Evolutionary conservation across 2,329 filamentous ascomycete species (phyloP).

Genomic region (Venturiaceae sp.): DNA sequence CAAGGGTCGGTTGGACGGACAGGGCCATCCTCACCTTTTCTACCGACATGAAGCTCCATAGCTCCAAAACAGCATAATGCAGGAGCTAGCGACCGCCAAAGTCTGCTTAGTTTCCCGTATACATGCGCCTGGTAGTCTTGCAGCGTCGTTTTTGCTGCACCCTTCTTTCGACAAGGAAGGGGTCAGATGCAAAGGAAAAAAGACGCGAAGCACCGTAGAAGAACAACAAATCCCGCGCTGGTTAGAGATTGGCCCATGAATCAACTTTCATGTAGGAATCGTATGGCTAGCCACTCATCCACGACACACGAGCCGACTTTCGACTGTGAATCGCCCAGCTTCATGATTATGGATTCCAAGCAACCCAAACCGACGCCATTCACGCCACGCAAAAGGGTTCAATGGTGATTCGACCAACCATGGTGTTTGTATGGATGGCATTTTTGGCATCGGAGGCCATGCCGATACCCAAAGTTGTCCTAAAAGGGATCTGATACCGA

Average conservation of each 20-base stretch:
- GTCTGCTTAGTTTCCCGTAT: neutral
- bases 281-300: too few species aligned
- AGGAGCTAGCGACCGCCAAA: neutral
- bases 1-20: neutral
- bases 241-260: neutral
- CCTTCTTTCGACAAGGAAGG: neutral
- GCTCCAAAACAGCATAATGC: neutral
- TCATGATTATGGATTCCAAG: neutral
- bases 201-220: neutral
- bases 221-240: neutral
- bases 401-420: neutral
- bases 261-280: too few species aligned
- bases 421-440: neutral
- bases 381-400: neutral
- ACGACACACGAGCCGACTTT: too few species aligned
- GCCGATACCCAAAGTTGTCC: neutral
- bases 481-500: neutral
- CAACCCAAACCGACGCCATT: neutral
- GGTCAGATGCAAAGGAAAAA: too few species aligned
- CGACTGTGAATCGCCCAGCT: too few species aligned
- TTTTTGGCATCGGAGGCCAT: neutral
- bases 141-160: neutral
- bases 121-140: neutral
- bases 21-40: neutral
- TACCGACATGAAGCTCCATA: neutral